Percentiles rank a stretch among this genome's conserved stretches.
Evolutionary conservation across 78 protist genomes (phyloP).

Genomic region (Bodo saltans): DNA sequence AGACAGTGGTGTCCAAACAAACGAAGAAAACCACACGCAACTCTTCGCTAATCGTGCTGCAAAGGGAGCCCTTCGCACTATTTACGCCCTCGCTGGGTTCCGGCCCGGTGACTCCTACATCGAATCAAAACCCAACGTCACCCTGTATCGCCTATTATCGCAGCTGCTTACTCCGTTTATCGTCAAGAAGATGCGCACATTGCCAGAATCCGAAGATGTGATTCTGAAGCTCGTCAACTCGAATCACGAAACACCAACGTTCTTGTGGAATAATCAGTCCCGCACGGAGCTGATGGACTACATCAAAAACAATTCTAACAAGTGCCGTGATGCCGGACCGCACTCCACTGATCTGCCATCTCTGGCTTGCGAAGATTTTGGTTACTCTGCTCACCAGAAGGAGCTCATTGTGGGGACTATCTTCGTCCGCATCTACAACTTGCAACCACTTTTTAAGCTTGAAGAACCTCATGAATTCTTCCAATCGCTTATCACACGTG

Average conservation of each 20-base stretch:
- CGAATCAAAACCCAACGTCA: neutral
- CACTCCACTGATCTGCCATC: neutral
- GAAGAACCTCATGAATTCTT: neutral
- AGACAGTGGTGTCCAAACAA: constrained; percentile 45
- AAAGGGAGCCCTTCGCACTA: neutral
- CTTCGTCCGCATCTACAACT: constrained; percentile 19
- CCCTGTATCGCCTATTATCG: neutral
- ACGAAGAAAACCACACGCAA: constrained; percentile 42
- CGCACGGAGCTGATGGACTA: constrained; percentile 15
- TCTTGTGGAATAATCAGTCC: constrained; percentile 21
- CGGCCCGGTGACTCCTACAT: neutral
- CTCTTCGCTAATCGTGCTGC: constrained; percentile 1
- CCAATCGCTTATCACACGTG: neutral
- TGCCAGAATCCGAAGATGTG: neutral
- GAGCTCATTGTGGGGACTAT: constrained; percentile 32
- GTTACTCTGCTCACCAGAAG: neutral
- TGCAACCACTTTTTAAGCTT: neutral
- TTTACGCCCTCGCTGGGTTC: constrained; percentile 12
- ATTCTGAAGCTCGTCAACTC: constrained; percentile 7
- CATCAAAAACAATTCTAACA: neutral
- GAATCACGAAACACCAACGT: constrained; percentile 16
- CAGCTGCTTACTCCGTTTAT: constrained; percentile 15
- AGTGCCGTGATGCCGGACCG: neutral
- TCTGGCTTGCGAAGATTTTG: constrained; percentile 2
- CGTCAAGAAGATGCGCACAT: neutral